phyloP scores from a whole-genome alignment of 805 yeast genomes.

The Candida orba region DNA sequence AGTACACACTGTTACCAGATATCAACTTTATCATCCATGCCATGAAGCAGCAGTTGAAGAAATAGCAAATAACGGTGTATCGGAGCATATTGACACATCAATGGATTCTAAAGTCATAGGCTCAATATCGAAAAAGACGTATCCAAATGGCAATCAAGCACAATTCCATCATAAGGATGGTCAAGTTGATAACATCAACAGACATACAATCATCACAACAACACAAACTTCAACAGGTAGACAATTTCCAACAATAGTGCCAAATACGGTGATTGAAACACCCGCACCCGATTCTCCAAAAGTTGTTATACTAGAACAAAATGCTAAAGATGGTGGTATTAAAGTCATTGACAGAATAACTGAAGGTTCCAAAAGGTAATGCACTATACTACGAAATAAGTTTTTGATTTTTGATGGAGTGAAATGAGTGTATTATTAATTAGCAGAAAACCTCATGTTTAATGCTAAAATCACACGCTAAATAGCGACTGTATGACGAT shows the following conservation, averaged over 20 bases:
- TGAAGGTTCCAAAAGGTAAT: background rate
- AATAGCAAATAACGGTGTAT: slow-evolving; percentile 1
- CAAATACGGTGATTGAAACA: background rate
- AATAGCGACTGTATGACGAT: too few species aligned
- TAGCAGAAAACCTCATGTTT: background rate
- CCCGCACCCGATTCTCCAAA: slow-evolving; percentile 1
- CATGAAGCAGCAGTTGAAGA: background rate
- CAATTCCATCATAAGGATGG: background rate
- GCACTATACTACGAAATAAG: background rate
- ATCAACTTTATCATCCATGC: too few species aligned
- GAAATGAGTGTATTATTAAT: background rate
- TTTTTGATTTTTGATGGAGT: too few species aligned
- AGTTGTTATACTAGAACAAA: slow-evolving; percentile 8
- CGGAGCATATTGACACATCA: slow-evolving; percentile 9
- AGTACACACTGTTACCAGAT: background rate
- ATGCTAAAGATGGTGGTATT: slow-evolving; percentile 6
- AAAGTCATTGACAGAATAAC: slow-evolving; percentile 13
- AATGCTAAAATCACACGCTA: too few species aligned
- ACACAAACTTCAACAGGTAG: background rate
- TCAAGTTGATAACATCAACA: background rate
- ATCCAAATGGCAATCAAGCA: background rate
- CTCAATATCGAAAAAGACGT: slow-evolving; percentile 5
- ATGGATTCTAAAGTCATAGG: slow-evolving; percentile 16
- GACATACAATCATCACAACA: background rate
- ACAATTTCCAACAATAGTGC: background rate